Conservation (phyloP, 768 basidiomycete genomes). For the Boletus sp. region DNA sequence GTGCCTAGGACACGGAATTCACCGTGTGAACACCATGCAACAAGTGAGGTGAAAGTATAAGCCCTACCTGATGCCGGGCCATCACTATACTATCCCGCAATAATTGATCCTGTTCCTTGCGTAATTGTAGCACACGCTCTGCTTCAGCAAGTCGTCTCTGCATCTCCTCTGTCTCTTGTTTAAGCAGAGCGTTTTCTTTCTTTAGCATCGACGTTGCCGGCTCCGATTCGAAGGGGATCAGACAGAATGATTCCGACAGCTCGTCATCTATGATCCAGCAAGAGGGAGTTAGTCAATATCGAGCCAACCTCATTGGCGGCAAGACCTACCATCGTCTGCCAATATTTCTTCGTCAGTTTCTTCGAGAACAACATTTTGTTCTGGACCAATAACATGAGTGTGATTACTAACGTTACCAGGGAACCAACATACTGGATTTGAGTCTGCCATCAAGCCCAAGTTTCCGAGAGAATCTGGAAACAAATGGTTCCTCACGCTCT, state of each 20-base stretch:
- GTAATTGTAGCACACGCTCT: slow-evolving; percentile 62
- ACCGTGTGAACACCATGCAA: slow-evolving; percentile 1
- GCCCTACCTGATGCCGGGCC: slow-evolving; percentile 61
- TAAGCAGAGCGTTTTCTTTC: slow-evolving; percentile 67
- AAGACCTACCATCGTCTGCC: slow-evolving; percentile 56
- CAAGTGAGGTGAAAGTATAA: not conserved
- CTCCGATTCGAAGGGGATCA: slow-evolving; percentile 65
- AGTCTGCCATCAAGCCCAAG: slow-evolving; percentile 27
- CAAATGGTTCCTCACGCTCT: slow-evolving; percentile 63
- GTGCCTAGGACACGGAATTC: slow-evolving; percentile 50
- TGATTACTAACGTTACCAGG: not conserved
- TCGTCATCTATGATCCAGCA: slow-evolving; percentile 48
- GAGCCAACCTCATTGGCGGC: not conserved
- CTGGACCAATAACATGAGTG: slow-evolving; percentile 18
- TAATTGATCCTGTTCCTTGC: slow-evolving; percentile 77
- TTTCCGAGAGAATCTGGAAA: slow-evolving; percentile 52
- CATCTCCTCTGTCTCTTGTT: slow-evolving; percentile 55
- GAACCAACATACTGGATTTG: slow-evolving; percentile 21
- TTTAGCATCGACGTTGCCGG: slow-evolving; percentile 48
- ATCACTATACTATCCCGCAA: slow-evolving; percentile 78
- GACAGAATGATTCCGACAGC: slow-evolving; percentile 76
- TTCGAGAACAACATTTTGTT: slow-evolving; percentile 25
- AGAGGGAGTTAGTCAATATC: slow-evolving; percentile 2
- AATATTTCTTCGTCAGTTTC: slow-evolving; percentile 64
- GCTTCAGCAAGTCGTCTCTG: slow-evolving; percentile 58